Evolutionary conservation across 2,329 filamentous ascomycete genomes (phyloP), one percentile per base, ranked within the genome.

Genomic region (Rutstroemia sp.): DNA sequence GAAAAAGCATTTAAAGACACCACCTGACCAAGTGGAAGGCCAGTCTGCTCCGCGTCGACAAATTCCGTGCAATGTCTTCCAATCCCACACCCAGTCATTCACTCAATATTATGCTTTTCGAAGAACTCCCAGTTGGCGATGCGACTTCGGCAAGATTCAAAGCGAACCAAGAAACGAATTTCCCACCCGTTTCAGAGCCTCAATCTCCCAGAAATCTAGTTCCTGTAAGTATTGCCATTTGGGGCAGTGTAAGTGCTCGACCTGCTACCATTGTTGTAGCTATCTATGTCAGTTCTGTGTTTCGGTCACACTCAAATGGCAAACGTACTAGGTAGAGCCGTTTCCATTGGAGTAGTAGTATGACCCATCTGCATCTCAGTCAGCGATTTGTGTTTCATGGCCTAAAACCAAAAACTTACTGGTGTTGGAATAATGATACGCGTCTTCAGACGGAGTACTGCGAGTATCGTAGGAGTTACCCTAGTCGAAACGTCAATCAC

Each of bases 281-380:
- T 34, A 12, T 34, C 14, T 34, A 34, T 12, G 9, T 34, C 3
- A 34, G 30, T 4, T 10, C 30, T 34, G 30, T 3, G 30, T 14
- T 14, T 12, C 30, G 30, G 30, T 34, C 9, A 12, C 30, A 34
- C 12, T 34, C 9, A 10, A 34, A 34, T 10, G 30, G 12, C 30
- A 34, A 34, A 34, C 30, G 1, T 34, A 34, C 30, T 89, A 89
- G 40, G 80, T 85, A 66, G 80, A 86, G 14, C 83, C 83, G 60
- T 86, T 78, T 47, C 83, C 72, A 72, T 88, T 89, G 67, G 78
- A 80, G 72, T 88, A 89, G 73, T 89, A 88, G 76, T 89, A 89
- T 1, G 83, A 87, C 39, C 84, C 83, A 63, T 88, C 30, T 54
- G 10, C 12, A 42, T n/a, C 39, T 42, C 2, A 16, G 6, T 44